Evolutionary conservation across 331 rosid genomes (phyloP).

Genomic region (Acacia pycnantha): DNA sequence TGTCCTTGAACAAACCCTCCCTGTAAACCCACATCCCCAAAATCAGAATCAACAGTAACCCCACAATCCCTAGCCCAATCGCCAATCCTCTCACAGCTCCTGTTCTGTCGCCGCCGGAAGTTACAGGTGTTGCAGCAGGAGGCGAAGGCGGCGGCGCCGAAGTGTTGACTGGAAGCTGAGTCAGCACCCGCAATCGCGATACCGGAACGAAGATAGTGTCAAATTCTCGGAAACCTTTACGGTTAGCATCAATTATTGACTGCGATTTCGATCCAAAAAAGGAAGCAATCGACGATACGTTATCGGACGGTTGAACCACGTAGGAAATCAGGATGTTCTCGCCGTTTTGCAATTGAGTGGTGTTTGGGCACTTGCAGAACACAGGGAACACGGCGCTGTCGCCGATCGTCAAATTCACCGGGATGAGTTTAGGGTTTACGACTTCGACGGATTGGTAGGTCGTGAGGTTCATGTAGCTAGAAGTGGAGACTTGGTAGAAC

Average conservation of each 20-base stretch:
- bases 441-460: constrained; percentile 63
- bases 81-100: constrained; percentile 66
- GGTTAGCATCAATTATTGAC: constrained; percentile 46
- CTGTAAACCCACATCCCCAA: constrained; percentile 50
- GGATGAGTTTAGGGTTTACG: constrained; percentile 60
- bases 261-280: constrained; percentile 36
- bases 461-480: constrained; percentile 55
- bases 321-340: constrained; percentile 58
- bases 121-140: constrained; percentile 28
- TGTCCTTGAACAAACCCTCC: constrained; percentile 42
- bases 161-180: constrained; percentile 47
- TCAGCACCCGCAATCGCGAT: constrained; percentile 45
- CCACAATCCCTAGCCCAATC: constrained; percentile 62
- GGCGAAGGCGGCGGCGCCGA: constrained; percentile 32
- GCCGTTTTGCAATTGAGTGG: constrained; percentile 24
- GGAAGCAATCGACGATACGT: constrained; percentile 52
- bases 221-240: constrained; percentile 22
- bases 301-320: constrained; percentile 74
- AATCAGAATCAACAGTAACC: constrained; percentile 55
- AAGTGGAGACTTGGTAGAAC: constrained; percentile 51
- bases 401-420: constrained; percentile 51
- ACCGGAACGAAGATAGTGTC: constrained; percentile 80
- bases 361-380: constrained; percentile 80
- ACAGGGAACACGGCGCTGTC: constrained; percentile 57
- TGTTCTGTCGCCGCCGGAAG: constrained; percentile 34